Base-by-base conservation (phyloP, 331 rosid genomes). In the Ulmus americana region DNA sequence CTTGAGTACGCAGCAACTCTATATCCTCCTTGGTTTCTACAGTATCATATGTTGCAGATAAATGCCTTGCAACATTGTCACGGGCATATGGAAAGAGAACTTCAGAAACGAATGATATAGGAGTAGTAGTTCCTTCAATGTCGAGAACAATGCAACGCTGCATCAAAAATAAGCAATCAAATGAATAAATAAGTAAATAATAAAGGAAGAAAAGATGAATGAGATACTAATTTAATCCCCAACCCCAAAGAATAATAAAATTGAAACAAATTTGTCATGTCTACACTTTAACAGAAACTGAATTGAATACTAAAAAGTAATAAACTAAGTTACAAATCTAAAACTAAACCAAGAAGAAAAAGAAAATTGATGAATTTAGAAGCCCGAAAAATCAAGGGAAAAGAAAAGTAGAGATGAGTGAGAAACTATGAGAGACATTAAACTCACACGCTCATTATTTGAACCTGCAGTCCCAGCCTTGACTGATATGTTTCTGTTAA, bases 71-170 rank as follows among this genome's bases (percentile, higher is more conserved):
- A 72, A 89, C 97, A 77, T 87, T 89, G 67, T 83, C 81, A 63
- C 88, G 85, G 48, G 98, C 98, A 77, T 86, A 92, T 10, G 97
- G 95, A 79, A 92, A 92, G 68, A 92, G 98, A 76, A 89, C 87
- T 59, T 87, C 97, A 22, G 95, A 58, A 64, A 92, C 97, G 72
- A 92, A 92, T 20, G 97, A 89, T 74, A 92, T 92, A 18, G 98
- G 98, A 61, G 95, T 89, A 46, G 98, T 92, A 61, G 98, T 89
- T 70, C 98, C 98, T 70, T 92, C 98, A 51, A 92, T 89, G 86
- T 92, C 98, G 68, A 92, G 98, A 85, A 92, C 88, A 83, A 92
- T 53, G 63, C 89, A 89, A 43, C 72, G 77, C 98, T 92, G 88
- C 84, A 85, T 16, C 35, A 61, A 53, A 28, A 39, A 16, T 62